Conservation (phyloP, 352 stramenopile species). For the Pythium guiyangense region DNA sequence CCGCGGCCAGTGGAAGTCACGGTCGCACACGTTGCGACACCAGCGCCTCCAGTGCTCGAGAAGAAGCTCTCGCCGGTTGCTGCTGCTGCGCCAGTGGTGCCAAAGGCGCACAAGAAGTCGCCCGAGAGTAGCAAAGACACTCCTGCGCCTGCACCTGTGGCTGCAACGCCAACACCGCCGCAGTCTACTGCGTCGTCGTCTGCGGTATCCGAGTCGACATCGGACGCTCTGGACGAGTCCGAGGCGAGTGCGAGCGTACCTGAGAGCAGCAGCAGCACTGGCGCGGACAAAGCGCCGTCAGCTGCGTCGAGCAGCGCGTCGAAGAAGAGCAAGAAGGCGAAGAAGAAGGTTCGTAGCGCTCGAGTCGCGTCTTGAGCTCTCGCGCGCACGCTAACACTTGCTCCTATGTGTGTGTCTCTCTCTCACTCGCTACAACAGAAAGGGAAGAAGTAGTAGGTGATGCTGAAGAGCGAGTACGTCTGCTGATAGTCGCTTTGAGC, state of each 20-base stretch:
- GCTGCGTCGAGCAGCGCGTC: slow-evolving; percentile 24
- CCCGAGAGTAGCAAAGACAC: too few relatives aligned
- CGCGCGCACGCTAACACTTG: neutral
- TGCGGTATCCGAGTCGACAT: neutral
- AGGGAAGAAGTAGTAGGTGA: slow-evolving; percentile 47
- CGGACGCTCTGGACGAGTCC: neutral
- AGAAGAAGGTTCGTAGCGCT: slow-evolving; percentile 50
- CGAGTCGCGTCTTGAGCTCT: too few relatives aligned
- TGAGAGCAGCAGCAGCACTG: slow-evolving; percentile 5
- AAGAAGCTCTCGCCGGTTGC: slow-evolving; percentile 15
- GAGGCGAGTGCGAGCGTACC: neutral
- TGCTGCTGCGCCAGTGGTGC: slow-evolving; percentile 8
- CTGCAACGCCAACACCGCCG: too few relatives aligned
- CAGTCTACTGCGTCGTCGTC: too few relatives aligned
- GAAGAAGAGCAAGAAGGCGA: slow-evolving; percentile 58
- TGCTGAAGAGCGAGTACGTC: too few relatives aligned
- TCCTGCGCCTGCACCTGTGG: too few relatives aligned
- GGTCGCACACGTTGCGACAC: slow-evolving; percentile 7
- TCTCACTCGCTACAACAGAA: slow-evolving; percentile 26
- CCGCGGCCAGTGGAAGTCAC: slow-evolving; percentile 6
- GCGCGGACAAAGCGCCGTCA: slow-evolving; percentile 19
- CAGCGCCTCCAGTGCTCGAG: slow-evolving; percentile 6
- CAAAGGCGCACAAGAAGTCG: too few relatives aligned
- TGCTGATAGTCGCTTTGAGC: too few relatives aligned
- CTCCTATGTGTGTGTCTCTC: slow-evolving; percentile 9